Percentiles rank a stretch among this genome's conserved stretches.
Evolutionary conservation across 305 asterid species (phyloP).

Genomic region (Solanum hybrid): DNA sequence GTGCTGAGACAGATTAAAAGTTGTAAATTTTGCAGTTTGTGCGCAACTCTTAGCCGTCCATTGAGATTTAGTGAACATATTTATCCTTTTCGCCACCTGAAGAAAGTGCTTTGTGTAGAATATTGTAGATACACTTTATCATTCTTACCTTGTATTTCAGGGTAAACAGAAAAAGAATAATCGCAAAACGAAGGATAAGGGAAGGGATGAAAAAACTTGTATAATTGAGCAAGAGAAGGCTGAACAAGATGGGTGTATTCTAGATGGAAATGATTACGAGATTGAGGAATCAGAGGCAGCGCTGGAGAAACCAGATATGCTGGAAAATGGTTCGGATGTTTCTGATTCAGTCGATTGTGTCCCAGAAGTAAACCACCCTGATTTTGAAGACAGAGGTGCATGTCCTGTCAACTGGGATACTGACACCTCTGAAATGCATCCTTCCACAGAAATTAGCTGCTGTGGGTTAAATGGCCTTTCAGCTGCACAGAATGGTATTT

Average conservation of each 20-base stretch:
- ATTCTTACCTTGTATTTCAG: slow-evolving; percentile 27
- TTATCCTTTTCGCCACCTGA: background rate
- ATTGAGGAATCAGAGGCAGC: slow-evolving; percentile 33
- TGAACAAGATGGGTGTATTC: slow-evolving; percentile 36
- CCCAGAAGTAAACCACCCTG: slow-evolving; percentile 47
- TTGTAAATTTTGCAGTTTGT: background rate
- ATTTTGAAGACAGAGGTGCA: slow-evolving; percentile 51
- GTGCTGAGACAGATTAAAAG: background rate
- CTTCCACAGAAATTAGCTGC: slow-evolving; percentile 39
- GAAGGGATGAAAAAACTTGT: slow-evolving; percentile 45
- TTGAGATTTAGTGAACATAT: background rate
- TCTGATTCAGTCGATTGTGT: slow-evolving; percentile 65
- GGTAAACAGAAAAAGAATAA: slow-evolving; percentile 70
- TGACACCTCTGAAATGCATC: slow-evolving; percentile 58
- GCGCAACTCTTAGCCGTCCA: background rate
- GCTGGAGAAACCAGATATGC: slow-evolving; percentile 36
- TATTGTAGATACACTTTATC: background rate
- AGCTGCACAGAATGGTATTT: slow-evolving; percentile 45
- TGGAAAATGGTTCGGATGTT: slow-evolving; percentile 66
- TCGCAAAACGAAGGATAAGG: slow-evolving; percentile 74
- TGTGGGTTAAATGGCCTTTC: slow-evolving; percentile 43
- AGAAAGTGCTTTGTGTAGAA: background rate
- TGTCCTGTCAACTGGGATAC: slow-evolving; percentile 55
- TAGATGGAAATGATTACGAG: slow-evolving; percentile 34
- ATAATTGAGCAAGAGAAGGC: slow-evolving; percentile 28